phyloP scores from a whole-genome alignment of 2,329 filamentous ascomycete genomes.

The Aspergillus flavus region DNA sequence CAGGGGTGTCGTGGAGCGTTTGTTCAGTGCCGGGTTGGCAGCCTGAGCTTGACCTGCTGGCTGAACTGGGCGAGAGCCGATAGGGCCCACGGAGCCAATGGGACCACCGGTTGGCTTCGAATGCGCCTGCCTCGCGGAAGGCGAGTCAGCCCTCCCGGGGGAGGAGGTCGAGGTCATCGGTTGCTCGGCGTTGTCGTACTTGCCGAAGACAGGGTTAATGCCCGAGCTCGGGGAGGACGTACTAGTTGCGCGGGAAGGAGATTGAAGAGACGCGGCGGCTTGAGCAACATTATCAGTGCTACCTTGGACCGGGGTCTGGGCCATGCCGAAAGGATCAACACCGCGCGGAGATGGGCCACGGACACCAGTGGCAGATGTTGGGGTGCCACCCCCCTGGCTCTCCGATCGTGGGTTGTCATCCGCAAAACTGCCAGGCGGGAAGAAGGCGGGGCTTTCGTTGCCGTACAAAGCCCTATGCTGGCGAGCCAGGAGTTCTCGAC shows the following conservation, averaged over 20 bases:
- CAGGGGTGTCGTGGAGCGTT: constrained; percentile 85
- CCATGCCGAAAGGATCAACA: constrained; percentile 68
- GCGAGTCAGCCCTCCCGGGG: constrained; percentile 71
- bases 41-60: constrained; percentile 51
- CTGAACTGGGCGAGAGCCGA: constrained; percentile 81
- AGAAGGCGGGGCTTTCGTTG: constrained; percentile 67
- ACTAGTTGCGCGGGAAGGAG: constrained; percentile 75
- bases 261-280: constrained; percentile 44
- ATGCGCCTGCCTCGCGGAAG: constrained; percentile 68
- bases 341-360: constrained; percentile 79
- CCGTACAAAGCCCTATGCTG: constrained; percentile 95
- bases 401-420: constrained; percentile 70
- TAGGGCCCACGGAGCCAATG: constrained; percentile 76
- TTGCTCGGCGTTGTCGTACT: constrained; percentile 65
- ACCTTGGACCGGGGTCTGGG: constrained; percentile 51
- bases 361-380: constrained; percentile 60
- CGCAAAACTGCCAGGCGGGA: constrained; percentile 66
- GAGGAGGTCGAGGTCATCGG: constrained; percentile 82
- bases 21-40: constrained; percentile 65
- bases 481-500: constrained; percentile 91
- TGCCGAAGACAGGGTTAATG: constrained; percentile 53
- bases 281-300: constrained; percentile 57
- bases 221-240: constrained; percentile 70
- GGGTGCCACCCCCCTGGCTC: constrained; percentile 64
- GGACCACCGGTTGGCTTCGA: constrained; percentile 55